Conservation (phyloP, 768 basidiomycete genomes). For the Boletales sp. region DNA sequence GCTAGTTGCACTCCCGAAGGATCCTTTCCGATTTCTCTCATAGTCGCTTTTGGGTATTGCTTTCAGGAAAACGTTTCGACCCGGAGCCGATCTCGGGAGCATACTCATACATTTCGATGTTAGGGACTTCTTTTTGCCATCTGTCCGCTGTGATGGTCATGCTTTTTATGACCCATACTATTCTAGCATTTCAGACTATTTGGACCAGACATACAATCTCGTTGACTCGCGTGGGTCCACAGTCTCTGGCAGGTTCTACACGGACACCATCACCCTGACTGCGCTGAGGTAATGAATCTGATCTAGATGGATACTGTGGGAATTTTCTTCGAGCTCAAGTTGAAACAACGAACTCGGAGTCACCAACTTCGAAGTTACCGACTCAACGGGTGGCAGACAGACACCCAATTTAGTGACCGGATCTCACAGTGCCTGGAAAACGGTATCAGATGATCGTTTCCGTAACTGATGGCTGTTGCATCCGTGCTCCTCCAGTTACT, state of each 20-base stretch:
- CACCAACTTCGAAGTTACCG: too few relatives aligned
- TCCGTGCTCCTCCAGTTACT: too few relatives aligned
- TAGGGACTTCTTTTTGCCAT: constrained; percentile 16
- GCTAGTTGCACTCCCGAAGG: background rate
- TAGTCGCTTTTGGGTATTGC: constrained; percentile 28
- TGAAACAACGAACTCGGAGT: too few relatives aligned
- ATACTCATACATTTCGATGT: background rate
- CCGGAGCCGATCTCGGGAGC: background rate
- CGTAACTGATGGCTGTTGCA: too few relatives aligned
- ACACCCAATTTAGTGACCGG: too few relatives aligned
- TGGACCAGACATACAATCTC: constrained; percentile 24
- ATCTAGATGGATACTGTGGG: too few relatives aligned
- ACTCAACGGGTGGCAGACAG: too few relatives aligned
- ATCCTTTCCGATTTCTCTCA: constrained; percentile 17
- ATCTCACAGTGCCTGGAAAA: too few relatives aligned
- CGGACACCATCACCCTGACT: constrained; percentile 22
- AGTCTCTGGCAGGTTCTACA: constrained; percentile 35
- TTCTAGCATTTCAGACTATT: constrained; percentile 25
- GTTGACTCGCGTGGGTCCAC: constrained; percentile 29
- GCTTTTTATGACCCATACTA: constrained; percentile 17
- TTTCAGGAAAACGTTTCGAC: background rate
- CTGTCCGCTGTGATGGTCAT: constrained; percentile 27
- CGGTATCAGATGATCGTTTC: too few relatives aligned
- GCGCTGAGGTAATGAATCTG: too few relatives aligned
- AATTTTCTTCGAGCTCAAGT: too few relatives aligned